Conservation (phyloP, 805 yeast species). For the Spathaspora boniae region DNA sequence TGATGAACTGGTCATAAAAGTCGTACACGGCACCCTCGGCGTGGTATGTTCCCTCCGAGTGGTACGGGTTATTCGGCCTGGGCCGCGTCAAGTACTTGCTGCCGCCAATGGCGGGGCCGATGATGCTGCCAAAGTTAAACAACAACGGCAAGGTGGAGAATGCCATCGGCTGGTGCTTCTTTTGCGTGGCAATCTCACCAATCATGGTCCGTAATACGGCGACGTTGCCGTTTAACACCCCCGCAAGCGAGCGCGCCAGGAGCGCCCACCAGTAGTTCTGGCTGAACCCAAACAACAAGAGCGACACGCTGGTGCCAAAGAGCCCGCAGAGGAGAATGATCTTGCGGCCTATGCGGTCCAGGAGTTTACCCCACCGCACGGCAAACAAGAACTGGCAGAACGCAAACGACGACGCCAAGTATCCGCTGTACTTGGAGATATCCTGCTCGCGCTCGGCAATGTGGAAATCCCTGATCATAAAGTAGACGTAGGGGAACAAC, state of each 20-base stretch:
- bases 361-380: conserved; percentile 27
- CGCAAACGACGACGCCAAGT: conserved; percentile 21
- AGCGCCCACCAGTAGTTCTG: conserved; percentile 24
- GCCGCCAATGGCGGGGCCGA: conserved; percentile 34
- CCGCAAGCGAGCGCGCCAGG: conserved; percentile 24
- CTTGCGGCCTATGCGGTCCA: conserved; percentile 29
- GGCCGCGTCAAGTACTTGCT: conserved; percentile 27
- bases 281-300: conserved; percentile 26
- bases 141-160: conserved; percentile 29
- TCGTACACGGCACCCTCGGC: background rate
- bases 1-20: conserved; percentile 20
- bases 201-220: conserved; percentile 29
- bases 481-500: conserved; percentile 26
- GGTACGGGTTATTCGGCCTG: conserved; percentile 14
- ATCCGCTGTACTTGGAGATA: conserved; percentile 18
- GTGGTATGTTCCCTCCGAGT: conserved; percentile 2
- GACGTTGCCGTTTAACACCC: conserved; percentile 29
- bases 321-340: conserved; percentile 23
- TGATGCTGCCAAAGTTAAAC: conserved; percentile 28
- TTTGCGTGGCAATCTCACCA: conserved; percentile 29
- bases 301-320: conserved; percentile 21
- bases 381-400: conserved; percentile 21
- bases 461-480: conserved; percentile 21
- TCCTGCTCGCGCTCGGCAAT: conserved; percentile 18
- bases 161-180: conserved; percentile 28